Conservation (phyloP, 768 basidiomycete genomes). For the Boletus sp. region DNA sequence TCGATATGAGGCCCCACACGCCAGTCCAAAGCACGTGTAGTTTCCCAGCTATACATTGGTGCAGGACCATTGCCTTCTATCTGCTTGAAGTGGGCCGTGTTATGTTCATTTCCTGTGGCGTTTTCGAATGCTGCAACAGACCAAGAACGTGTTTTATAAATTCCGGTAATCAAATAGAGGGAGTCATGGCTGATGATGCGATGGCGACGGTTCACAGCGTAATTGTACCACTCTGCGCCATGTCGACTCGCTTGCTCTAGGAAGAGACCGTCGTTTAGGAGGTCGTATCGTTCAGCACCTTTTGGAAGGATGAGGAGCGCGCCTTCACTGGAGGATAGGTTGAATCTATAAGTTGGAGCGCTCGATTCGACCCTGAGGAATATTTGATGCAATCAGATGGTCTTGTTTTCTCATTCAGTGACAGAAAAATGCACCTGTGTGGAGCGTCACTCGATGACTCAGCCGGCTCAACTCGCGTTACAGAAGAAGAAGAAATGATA, state of each 20-base stretch:
- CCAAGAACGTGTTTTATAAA: constrained; percentile 15
- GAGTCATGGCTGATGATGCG: background rate
- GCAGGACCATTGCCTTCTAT: background rate
- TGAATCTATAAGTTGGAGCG: background rate
- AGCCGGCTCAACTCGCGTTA: background rate
- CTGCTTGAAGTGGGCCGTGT: background rate
- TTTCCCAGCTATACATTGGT: background rate
- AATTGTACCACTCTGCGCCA: background rate
- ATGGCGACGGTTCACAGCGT: background rate
- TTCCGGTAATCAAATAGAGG: background rate
- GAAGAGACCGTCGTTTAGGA: background rate
- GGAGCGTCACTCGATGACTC: background rate
- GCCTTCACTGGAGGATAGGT: background rate
- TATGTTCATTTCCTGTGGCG: no score
- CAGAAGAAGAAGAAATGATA: background rate
- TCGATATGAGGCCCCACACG: background rate
- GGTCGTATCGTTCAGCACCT: background rate
- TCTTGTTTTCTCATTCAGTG: background rate
- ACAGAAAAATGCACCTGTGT: background rate
- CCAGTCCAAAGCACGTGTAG: background rate
- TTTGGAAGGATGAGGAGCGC: background rate
- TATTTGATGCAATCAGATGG: background rate
- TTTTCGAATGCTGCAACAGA: constrained; percentile 19
- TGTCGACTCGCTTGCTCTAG: background rate
- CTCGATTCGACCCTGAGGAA: background rate